Percentiles rank a stretch among this genome's conserved stretches.
Conservation (phyloP, 2,329 filamentous ascomycete species). For the Cucurbitaria berberidis region DNA sequence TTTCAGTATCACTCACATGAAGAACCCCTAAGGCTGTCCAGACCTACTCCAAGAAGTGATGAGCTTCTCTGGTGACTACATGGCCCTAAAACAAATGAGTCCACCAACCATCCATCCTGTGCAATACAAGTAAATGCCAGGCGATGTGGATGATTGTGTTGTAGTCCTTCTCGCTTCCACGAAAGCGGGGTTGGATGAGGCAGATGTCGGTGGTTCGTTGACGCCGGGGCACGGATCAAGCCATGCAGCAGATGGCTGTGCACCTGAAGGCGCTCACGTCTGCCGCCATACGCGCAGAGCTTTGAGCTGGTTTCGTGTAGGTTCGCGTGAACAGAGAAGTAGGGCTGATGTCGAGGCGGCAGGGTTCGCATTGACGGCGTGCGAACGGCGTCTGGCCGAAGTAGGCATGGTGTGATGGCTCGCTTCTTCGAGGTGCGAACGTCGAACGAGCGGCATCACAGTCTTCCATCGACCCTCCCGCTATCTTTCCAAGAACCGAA, state of each 20-base stretch:
- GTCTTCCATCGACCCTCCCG: conserved; percentile 24
- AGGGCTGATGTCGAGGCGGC: conserved; percentile 8
- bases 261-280: not conserved
- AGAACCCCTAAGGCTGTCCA: not conserved
- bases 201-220: conserved; percentile 9
- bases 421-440: conserved; percentile 30
- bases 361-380: conserved; percentile 22
- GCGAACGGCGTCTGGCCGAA: conserved; percentile 19
- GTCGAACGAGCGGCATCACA: conserved; percentile 20
- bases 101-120: not conserved
- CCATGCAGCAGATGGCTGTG: not conserved
- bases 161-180: conserved; percentile 11
- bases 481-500: conserved; percentile 41
- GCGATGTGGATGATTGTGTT: not conserved
- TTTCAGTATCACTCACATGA: not conserved
- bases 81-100: not conserved
- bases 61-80: not conserved
- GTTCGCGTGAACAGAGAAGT: not conserved
- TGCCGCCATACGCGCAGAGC: not conserved
- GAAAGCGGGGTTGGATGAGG: conserved; percentile 14
- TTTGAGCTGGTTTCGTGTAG: not conserved
- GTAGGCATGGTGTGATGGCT: conserved; percentile 23
- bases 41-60: not conserved
- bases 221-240: conserved; percentile 8
- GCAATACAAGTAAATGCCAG: not conserved